These are phyloP conservation scores for Trichoderma sp. DNA, from an alignment of 2,329 filamentous ascomycete genomes.

Conservation along the genomic window DNA sequence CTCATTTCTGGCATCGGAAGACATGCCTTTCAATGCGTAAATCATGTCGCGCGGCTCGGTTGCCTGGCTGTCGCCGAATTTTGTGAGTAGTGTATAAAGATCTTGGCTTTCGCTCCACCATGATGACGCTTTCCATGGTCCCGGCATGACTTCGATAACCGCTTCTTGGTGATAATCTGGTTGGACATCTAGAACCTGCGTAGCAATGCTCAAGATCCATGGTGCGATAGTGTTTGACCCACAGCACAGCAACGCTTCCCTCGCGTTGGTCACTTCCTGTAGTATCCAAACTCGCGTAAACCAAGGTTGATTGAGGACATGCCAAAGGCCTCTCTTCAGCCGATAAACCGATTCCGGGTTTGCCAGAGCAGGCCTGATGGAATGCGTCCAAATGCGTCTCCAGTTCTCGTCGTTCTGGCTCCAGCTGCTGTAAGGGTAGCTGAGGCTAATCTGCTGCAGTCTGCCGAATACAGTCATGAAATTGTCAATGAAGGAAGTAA, in stretches of 20 bases:
- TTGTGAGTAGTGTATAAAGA: conserved; percentile 7
- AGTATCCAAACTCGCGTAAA: not conserved
- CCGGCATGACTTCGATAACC: conserved; percentile 22
- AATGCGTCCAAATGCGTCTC: not conserved
- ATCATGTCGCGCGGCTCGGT: not conserved
- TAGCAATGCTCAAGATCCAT: not conserved
- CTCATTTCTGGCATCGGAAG: not conserved
- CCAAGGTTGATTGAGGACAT: not conserved
- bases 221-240: not conserved
- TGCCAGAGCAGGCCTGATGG: not conserved
- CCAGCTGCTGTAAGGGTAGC: not conserved
- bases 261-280: conserved; percentile 1
- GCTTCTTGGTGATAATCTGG: conserved; percentile 14
- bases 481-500: not conserved
- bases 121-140: not conserved
- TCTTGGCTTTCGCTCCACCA: conserved; percentile 20
- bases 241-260: not conserved
- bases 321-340: not conserved
- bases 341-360: not conserved
- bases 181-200: rapidly evolving
- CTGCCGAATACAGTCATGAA: not conserved
- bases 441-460: not conserved
- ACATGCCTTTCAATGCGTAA: conserved; percentile 14
- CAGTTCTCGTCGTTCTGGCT: not conserved
- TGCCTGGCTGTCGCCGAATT: not conserved